A percentile compares a stretch with the other conserved stretches of the same genome.
Evolutionary conservation across 768 basidiomycete species (phyloP).

Genomic region (Tulasnella sp.): DNA sequence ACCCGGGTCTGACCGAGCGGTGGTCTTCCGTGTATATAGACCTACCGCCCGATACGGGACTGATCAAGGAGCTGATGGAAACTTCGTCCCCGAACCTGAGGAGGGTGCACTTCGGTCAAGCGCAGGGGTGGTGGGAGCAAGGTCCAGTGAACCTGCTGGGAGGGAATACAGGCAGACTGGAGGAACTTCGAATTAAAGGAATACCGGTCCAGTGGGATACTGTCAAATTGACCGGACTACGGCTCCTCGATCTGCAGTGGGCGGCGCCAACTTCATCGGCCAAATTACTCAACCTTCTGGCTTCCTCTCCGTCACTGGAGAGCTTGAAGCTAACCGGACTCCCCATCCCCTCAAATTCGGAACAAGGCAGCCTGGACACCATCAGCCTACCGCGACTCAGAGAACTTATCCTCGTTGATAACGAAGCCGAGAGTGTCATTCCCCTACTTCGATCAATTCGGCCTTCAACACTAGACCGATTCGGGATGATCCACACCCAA

Average conservation of each 20-base stretch:
- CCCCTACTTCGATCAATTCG: neutral
- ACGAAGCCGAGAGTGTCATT: neutral
- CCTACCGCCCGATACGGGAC: neutral
- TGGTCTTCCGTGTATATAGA: neutral
- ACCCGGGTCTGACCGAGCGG: neutral
- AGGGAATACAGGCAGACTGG: neutral
- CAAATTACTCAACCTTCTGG: neutral
- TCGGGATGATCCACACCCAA: neutral
- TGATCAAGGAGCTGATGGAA: neutral
- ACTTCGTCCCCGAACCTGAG: neutral
- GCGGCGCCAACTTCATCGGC: neutral
- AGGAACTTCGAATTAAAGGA: neutral
- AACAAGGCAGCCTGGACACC: neutral
- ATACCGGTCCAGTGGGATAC: neutral
- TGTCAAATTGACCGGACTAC: neutral
- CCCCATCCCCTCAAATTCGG: neutral
- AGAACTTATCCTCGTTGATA: neutral
- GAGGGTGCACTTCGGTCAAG: neutral
- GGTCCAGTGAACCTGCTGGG: neutral
- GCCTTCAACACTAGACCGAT: neutral
- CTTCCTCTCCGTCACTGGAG: neutral
- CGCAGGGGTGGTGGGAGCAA: neutral
- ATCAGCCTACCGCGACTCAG: neutral
- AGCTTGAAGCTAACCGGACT: neutral
- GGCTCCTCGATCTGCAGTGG: neutral